Evolutionary conservation across 192 early-diverging fungal genomes (phyloP).

Genomic region (Lunasporangiospora selenospora): DNA sequence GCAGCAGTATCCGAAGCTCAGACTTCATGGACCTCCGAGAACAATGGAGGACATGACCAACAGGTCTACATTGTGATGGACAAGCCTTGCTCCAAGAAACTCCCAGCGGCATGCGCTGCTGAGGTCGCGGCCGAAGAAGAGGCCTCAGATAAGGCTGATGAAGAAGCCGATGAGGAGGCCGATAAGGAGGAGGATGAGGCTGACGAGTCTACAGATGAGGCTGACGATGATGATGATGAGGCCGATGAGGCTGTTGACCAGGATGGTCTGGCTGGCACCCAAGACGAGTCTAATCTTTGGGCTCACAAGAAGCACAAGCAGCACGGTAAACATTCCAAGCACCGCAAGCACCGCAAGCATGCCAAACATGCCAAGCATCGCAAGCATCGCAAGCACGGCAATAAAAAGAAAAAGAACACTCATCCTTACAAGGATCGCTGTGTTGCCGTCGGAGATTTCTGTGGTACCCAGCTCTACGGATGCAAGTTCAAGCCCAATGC

Average conservation of each 20-base stretch:
- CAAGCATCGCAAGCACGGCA: neutral
- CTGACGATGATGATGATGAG: neutral
- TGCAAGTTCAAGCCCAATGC: conserved; percentile 5
- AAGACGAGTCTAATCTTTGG: neutral
- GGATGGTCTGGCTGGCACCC: neutral
- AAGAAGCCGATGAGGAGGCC: neutral
- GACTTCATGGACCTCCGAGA: too few species aligned
- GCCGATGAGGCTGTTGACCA: neutral
- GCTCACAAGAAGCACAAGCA: neutral
- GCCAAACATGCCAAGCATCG: neutral
- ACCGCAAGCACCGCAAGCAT: neutral
- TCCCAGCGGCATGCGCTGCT: neutral
- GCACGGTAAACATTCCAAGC: neutral
- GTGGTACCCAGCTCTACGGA: conserved; percentile 4
- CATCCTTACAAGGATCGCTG: conserved; percentile 11
- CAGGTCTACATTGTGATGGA: neutral
- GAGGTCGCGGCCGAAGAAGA: neutral
- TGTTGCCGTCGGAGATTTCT: conserved; percentile 10
- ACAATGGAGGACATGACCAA: too few species aligned
- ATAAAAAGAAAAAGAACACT: neutral
- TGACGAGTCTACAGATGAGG: too few species aligned
- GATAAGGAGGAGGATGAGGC: neutral
- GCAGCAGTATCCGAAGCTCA: too few species aligned
- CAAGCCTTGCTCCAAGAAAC: neutral
- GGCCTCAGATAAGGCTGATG: neutral